Percentiles rank a stretch among this genome's conserved stretches.
phyloP scores from a whole-genome alignment of 2,329 filamentous ascomycete genomes.

The Diaporthe humulicola region DNA sequence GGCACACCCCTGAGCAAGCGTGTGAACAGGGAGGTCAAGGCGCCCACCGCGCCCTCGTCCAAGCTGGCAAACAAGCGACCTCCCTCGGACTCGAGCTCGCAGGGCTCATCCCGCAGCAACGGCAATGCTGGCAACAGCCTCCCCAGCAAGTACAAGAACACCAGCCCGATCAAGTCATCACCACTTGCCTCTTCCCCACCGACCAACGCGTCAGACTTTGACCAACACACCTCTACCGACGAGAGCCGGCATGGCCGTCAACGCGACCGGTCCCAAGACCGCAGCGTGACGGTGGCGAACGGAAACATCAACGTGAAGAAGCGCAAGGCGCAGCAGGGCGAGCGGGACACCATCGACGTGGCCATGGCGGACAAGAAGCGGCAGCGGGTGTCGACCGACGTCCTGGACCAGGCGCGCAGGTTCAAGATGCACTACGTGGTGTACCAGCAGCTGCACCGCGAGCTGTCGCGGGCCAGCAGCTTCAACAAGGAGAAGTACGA shows the following conservation, averaged over 20 bases:
- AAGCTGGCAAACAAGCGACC: conserved; percentile 38
- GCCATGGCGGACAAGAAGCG: conserved; percentile 53
- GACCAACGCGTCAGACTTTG: conserved; percentile 74
- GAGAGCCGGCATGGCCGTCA: conserved; percentile 40
- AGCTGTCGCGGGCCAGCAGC: conserved; percentile 64
- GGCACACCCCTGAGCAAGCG: conserved; percentile 70
- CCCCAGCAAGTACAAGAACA: conserved; percentile 63
- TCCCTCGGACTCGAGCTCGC: conserved; percentile 58
- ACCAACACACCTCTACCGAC: conserved; percentile 53
- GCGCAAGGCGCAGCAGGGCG: conserved; percentile 40
- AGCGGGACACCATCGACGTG: conserved; percentile 44
- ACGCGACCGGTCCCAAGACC: conserved; percentile 41
- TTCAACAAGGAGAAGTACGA: conserved; percentile 65
- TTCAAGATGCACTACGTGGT: conserved; percentile 70
- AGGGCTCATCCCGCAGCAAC: conserved; percentile 57
- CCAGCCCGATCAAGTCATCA: conserved; percentile 73
- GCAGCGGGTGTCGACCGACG: conserved; percentile 58
- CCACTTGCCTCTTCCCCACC: conserved; percentile 75
- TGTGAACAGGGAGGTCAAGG: conserved; percentile 60
- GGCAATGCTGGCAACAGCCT: conserved; percentile 45
- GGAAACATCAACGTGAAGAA: conserved; percentile 44
- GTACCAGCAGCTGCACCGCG: conserved; percentile 69
- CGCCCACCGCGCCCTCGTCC: conserved; percentile 32
- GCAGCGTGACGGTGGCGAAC: conserved; percentile 44
- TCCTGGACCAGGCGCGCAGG: conserved; percentile 65